These are phyloP conservation scores for Penicillium canariense DNA, from an alignment of 495 filamentous ascomycete genomes.

Conservation along the genomic window DNA sequence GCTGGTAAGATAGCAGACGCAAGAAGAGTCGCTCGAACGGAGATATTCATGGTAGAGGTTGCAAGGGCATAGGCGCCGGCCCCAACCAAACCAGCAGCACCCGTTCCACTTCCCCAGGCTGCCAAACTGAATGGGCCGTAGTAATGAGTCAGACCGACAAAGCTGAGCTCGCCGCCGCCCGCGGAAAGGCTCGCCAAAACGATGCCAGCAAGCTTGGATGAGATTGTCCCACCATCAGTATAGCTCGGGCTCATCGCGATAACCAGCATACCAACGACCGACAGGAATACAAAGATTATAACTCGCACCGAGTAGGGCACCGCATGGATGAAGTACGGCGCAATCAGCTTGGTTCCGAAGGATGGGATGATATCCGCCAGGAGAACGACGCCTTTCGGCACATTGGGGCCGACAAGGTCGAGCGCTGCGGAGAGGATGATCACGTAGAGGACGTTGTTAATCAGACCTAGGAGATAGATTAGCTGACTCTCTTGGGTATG, in stretches of 20 bases:
- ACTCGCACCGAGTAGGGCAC: slow-evolving; percentile 78
- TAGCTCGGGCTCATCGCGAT: slow-evolving; percentile 73
- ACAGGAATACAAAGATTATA: slow-evolving; percentile 66
- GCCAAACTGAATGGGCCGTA: slow-evolving; percentile 90
- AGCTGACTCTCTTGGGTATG: not conserved
- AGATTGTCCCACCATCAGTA: slow-evolving; percentile 57
- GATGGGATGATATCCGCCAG: slow-evolving; percentile 89
- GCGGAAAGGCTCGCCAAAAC: slow-evolving; percentile 80
- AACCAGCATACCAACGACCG: slow-evolving; percentile 79
- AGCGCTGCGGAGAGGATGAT: slow-evolving; percentile 94
- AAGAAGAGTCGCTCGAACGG: slow-evolving; percentile 67
- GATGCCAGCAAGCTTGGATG: slow-evolving; percentile 76
- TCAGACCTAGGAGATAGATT: slow-evolving; percentile 61
- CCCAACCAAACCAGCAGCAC: slow-evolving; percentile 82
- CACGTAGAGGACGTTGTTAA: slow-evolving; percentile 98
- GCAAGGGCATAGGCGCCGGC: slow-evolving; percentile 83
- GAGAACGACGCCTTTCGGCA: slow-evolving; percentile 89
- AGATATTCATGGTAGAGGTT: slow-evolving; percentile 73
- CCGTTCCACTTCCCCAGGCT: slow-evolving; percentile 90
- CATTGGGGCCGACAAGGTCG: slow-evolving; percentile 80
- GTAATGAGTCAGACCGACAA: slow-evolving; percentile 87
- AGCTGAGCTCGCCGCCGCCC: slow-evolving; percentile 84
- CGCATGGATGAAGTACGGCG: slow-evolving; percentile 88
- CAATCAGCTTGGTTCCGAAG: slow-evolving; percentile 81
- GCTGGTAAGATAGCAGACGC: slow-evolving; percentile 73